Evolutionary conservation across 2,329 filamentous ascomycete genomes (phyloP), one percentile per base, ranked within the genome.

Genomic region (Xylariales sp.): DNA sequence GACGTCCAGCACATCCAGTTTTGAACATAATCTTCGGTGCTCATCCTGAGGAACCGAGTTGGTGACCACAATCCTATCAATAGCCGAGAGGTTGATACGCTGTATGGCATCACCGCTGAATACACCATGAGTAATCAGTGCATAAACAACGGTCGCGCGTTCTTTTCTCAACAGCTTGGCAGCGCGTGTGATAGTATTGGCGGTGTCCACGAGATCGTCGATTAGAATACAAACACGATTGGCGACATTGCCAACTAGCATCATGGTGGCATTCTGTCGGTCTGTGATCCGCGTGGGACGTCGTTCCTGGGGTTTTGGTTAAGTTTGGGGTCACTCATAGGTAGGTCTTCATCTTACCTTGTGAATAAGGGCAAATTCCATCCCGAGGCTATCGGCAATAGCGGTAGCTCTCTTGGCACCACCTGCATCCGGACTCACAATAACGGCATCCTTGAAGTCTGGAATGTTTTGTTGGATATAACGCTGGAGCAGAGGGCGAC

Each of bases 331-430:
- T 74, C 70, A 75, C 65, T 71, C 71, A 73, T 72, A 55, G 62
- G 71, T 45, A 69, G 68, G 67, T 74, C 69, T 74, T 69, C 71
- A 72, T 70, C 82, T 80, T 85, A 93, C 93, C 91, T 98, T 99
- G 86, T 99, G 96, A 76, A 99, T 99, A 67, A 99, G 88, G 55
- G 96, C 96, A 83, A 99, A 98, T 67, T 96, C 93, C 85, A 97
- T 94, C 73, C 93, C 93, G 70, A 98, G 87, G 69, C 91, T 90
- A 81, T 99, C 96, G 12, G 96, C 95, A 79, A 99, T 97, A 55
- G 93, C 92, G 39, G 96, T 97, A 23, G 96, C 96, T 73, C 96
- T 89, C 85, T 99, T 99, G 54, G 96, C 96, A 71, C 96, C 96
- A 74, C 96, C 96, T 46, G 96, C 96, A 82, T 99, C 96, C 7